Conservation (phyloP, 495 filamentous ascomycete genomes). For the Evansstolkia leycettana region DNA sequence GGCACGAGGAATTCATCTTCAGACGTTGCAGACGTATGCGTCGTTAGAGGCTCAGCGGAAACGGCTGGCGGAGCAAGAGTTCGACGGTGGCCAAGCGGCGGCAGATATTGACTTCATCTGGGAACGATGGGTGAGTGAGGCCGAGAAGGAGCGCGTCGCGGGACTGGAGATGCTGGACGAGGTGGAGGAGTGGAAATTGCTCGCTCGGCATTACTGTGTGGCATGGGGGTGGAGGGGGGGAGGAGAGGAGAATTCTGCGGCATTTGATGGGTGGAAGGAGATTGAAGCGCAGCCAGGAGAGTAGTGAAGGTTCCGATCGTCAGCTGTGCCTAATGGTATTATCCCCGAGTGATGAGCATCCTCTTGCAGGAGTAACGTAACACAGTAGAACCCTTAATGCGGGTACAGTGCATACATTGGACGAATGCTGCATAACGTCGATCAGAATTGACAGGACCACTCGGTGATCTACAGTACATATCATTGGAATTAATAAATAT, state of each 20-base stretch:
- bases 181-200: conserved; percentile 83
- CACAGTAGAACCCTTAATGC: no score
- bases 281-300: conserved; percentile 16
- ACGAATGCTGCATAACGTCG: no score
- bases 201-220: conserved; percentile 84
- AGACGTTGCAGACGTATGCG: conserved; percentile 63
- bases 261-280: conserved; percentile 28
- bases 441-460: no score
- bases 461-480: no score
- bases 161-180: conserved; percentile 83
- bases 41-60: conserved; percentile 50
- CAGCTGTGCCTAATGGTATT: no score
- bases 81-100: conserved; percentile 42
- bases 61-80: conserved; percentile 50
- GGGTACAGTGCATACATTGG: no score
- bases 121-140: conserved; percentile 53
- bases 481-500: no score
- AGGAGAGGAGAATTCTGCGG: conserved; percentile 8
- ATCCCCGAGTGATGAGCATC: no score
- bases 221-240: conserved; percentile 67
- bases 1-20: conserved; percentile 69
- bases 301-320: no score
- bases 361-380: no score
- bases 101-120: conserved; percentile 65
- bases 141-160: conserved; percentile 74